Base-by-base conservation (phyloP, 108 stramenopile genomes). In the Nitzschia palea region DNA sequence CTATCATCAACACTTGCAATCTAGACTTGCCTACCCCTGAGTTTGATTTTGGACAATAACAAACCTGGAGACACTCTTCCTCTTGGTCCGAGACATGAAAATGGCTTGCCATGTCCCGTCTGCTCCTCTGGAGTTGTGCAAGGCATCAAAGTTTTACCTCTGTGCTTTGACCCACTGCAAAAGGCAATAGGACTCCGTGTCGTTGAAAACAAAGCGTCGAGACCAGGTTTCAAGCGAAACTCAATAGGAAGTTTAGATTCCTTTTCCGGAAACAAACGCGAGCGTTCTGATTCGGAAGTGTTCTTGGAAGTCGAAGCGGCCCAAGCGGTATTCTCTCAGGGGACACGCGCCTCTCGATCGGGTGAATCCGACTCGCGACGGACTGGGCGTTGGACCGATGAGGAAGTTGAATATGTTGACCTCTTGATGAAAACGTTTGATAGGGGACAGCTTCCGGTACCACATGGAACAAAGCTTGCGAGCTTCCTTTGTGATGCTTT, bases 331-430 rank as follows among this genome's bases (percentile, higher is more conserved):
- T 65, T 48, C 27, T 52, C 50, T 4, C 29, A 37, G 52, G 44
- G 65, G 18, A 51, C 3, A 22, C 20, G 1, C 10, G 8, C 22
- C 2, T n/a, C 29, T 12, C 6, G 20, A 8, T 40, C 8, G 25
- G 14, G 15, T 5, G 65, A 65, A 27, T 22, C 51, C 36, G 57
- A 64, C n/a, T 64, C 34, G 3, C 79, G 67, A 20, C 84, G 89
- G n/a, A 90, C 89, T 26, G 89, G 89, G 18, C 80, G 86, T n/a
- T 90, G 89, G 89, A 73, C 72, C 9, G 56, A 71, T 0, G 77
- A 79, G 43, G 89, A 90, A 66, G 63, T 78, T 23, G 65, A 70
- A 17, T 85, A 71, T 26, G 80, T 77, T 0, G 80, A 90, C 44
- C 62, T 66, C 12, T 40, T 90, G 15, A 72, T 85, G 32, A 69